These are phyloP conservation scores for Penicillium bialowiezense DNA, from an alignment of 495 filamentous ascomycete species.

Conservation along the genomic window DNA sequence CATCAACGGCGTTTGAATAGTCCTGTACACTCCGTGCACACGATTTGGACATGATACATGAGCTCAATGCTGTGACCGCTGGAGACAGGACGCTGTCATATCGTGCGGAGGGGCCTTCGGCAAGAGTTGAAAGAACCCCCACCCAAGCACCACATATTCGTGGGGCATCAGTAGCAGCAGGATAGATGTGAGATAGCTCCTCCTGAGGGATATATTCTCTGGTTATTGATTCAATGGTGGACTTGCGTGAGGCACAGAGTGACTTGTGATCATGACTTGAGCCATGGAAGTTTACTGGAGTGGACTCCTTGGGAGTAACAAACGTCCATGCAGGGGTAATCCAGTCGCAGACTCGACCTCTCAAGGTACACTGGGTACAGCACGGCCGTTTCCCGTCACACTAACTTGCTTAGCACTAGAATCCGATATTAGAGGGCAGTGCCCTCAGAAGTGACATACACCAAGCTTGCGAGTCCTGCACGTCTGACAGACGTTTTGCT, in stretches of 20 bases:
- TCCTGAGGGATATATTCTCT: conserved; percentile 11
- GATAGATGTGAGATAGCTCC: not conserved
- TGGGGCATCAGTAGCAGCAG: conserved; percentile 7
- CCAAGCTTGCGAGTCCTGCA: conserved; percentile 25
- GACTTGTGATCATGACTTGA: not conserved
- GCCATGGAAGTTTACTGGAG: not conserved
- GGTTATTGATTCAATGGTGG: conserved; percentile 4
- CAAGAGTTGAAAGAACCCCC: conserved; percentile 32
- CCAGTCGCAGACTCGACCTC: conserved; percentile 17
- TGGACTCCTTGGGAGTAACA: conserved; percentile 2
- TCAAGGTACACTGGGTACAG: conserved; percentile 21
- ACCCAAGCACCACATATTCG: conserved; percentile 41
- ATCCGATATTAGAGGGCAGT: not conserved
- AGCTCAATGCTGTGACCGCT: conserved; percentile 27
- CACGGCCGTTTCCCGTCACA: conserved; percentile 24
- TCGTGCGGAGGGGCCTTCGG: not conserved
- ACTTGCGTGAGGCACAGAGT: not conserved
- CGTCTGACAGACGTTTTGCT: conserved; percentile 19
- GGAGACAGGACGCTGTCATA: not conserved
- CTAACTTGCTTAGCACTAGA: conserved; percentile 2
- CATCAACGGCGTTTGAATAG: not conserved
- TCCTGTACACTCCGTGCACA: not conserved
- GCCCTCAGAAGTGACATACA: conserved; percentile 6
- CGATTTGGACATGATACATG: not conserved
- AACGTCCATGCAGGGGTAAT: conserved; percentile 21